Conservation (phyloP, 129 eudicot species). For the Artemisia tridentata region DNA sequence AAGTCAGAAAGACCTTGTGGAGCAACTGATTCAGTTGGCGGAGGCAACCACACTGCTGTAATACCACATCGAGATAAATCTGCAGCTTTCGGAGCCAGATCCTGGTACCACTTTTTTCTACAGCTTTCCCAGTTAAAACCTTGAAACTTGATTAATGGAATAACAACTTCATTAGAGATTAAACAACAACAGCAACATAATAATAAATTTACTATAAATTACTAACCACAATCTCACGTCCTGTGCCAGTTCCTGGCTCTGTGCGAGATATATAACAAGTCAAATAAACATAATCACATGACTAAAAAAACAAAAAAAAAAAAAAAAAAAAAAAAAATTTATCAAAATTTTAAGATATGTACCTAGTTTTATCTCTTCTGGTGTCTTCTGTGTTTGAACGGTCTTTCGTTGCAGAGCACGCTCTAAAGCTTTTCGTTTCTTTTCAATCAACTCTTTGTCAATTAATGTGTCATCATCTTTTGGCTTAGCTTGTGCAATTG, state of each 20-base stretch:
- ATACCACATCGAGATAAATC: conserved; percentile 66
- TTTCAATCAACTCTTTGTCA: conserved; percentile 52
- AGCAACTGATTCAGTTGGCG: conserved; percentile 72
- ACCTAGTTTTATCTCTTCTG: conserved; percentile 60
- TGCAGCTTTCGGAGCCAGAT: conserved; percentile 63
- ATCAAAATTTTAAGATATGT: neutral
- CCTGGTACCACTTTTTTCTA: conserved; percentile 63
- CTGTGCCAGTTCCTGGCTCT: conserved; percentile 74
- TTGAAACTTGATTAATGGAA: conserved; percentile 49
- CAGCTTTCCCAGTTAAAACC: conserved; percentile 79
- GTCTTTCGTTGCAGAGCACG: conserved; percentile 55
- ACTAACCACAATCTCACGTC: conserved; percentile 70
- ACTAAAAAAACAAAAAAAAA: neutral
- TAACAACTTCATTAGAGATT: conserved; percentile 12
- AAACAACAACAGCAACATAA: conserved; percentile 5
- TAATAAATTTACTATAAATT: neutral
- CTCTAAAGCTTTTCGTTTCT: conserved; percentile 69
- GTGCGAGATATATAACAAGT: conserved; percentile 22
- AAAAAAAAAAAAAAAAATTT: conserved; percentile 3
- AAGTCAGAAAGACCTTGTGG: conserved; percentile 53
- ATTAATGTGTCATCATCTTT: conserved; percentile 45
- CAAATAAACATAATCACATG: conserved; percentile 9
- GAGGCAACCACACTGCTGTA: conserved; percentile 74
- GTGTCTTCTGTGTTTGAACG: conserved; percentile 50
- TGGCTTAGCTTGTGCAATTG: conserved; percentile 56